Conservation (phyloP, 2,329 filamentous ascomycete species). For the Scorias spongiosa region DNA sequence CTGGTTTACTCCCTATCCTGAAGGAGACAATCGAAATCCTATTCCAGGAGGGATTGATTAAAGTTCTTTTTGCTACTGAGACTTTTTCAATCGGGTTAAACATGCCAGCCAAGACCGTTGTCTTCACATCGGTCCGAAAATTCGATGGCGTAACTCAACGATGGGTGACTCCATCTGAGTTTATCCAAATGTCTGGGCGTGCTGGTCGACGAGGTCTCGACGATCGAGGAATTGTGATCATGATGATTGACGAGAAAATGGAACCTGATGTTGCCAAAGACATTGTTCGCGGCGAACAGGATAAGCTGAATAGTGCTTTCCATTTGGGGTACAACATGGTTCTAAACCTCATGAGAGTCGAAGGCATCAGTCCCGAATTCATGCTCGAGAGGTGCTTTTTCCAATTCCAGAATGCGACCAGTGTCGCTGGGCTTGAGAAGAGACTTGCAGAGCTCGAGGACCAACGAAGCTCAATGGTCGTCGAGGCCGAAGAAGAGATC, state of each 20-base stretch:
- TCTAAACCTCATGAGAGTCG: slow-evolving; percentile 88
- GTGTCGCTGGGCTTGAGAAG: slow-evolving; percentile 69
- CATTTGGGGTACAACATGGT: slow-evolving; percentile 99
- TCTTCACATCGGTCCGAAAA: slow-evolving; percentile 94
- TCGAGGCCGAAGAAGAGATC: slow-evolving; percentile 74
- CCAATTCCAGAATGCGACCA: slow-evolving; percentile 92
- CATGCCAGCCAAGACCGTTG: slow-evolving; percentile 97
- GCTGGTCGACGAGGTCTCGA: slow-evolving; percentile 94
- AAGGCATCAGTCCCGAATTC: slow-evolving; percentile 95
- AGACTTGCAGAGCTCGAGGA: slow-evolving; percentile 66
- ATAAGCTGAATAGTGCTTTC: slow-evolving; percentile 94
- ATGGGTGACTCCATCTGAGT: slow-evolving; percentile 86
- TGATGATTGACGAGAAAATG: slow-evolving; percentile 97
- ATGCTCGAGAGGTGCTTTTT: slow-evolving; percentile 99
- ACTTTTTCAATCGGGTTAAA: slow-evolving; percentile 98
- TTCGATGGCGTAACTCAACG: slow-evolving; percentile 72
- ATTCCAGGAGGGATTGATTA: slow-evolving; percentile 95
- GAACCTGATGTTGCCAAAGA: slow-evolving; percentile 86
- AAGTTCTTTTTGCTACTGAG: slow-evolving; percentile 93
- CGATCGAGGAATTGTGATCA: slow-evolving; percentile 95
- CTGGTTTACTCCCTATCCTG: slow-evolving; percentile 80
- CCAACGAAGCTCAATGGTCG: slow-evolving; percentile 56
- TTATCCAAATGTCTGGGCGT: slow-evolving; percentile 97
- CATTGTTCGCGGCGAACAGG: slow-evolving; percentile 92
- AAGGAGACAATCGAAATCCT: slow-evolving; percentile 99